Percentiles rank a stretch among this genome's conserved stretches.
These are phyloP conservation scores for Gracilaria gracilis DNA, from an alignment of 23 red algal species.

Conservation along the genomic window DNA sequence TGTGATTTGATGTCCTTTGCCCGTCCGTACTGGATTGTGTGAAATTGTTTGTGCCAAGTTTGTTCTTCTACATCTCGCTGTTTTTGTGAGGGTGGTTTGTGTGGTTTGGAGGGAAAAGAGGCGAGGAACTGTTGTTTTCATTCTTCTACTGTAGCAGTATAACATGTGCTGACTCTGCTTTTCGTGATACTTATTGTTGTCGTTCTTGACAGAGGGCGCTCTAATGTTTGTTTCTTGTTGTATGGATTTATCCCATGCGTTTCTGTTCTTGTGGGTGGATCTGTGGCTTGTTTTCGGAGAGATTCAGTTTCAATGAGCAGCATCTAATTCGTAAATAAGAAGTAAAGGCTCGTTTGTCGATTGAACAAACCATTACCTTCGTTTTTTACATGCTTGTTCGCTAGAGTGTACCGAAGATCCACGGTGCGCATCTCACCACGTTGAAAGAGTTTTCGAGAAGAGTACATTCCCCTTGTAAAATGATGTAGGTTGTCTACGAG, in stretches of 20 bases:
- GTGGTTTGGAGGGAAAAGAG: not conserved
- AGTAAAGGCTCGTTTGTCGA: conserved; percentile 29
- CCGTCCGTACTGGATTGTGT: not conserved
- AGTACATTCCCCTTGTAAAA: not conserved
- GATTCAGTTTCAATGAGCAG: conserved; percentile 9
- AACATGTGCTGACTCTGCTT: conserved; percentile 23
- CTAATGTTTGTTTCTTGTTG: conserved; percentile 4
- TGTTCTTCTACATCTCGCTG: not conserved
- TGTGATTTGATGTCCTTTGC: not conserved
- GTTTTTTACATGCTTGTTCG: not conserved
- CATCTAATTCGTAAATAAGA: conserved; percentile 23
- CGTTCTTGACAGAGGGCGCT: not conserved
- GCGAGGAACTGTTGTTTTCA: not conserved
- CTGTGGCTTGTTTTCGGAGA: conserved; percentile 21
- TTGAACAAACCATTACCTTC: not conserved
- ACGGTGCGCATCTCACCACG: not conserved
- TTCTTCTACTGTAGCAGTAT: conserved; percentile 21
- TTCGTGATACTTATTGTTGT: conserved; percentile 15
- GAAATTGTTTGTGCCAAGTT: conserved; percentile 16
- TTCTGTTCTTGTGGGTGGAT: conserved; percentile 4
- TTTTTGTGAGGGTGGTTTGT: not conserved
- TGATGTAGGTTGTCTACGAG: not conserved
- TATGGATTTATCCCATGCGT: not conserved
- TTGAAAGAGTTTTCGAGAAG: not conserved
- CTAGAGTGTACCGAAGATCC: not conserved